Conservation (phyloP, 2,329 filamentous ascomycete genomes). For the Penicillium griseofulvum region DNA sequence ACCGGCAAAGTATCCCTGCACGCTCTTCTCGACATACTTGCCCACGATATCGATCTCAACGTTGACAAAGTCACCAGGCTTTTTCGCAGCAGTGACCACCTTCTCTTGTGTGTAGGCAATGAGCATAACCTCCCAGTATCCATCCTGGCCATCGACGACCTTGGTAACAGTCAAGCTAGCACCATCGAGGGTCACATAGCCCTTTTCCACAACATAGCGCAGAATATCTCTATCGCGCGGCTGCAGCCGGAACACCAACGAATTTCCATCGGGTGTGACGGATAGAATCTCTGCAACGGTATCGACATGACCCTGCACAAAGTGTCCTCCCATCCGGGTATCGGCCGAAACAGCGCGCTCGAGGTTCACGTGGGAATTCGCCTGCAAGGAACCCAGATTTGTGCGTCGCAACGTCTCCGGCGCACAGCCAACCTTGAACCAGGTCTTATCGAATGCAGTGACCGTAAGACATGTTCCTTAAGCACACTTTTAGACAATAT, state of each 20-base stretch:
- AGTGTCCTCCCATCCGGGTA: constrained; percentile 96
- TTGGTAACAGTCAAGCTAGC: constrained; percentile 89
- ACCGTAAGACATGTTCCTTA: constrained; percentile 83
- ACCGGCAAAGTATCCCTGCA: constrained; percentile 69
- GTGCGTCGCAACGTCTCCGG: constrained; percentile 95
- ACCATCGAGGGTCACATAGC: constrained; percentile 89
- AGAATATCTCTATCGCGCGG: constrained; percentile 69
- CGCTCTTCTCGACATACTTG: constrained; percentile 69
- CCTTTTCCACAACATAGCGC: constrained; percentile 92
- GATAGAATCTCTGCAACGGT: constrained; percentile 74
- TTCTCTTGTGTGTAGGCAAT: constrained; percentile 95
- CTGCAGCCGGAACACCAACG: constrained; percentile 78
- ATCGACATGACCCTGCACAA: constrained; percentile 97
- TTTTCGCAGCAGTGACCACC: constrained; percentile 77
- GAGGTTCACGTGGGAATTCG: constrained; percentile 75
- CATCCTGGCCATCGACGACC: constrained; percentile 74
- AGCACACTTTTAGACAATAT: neutral
- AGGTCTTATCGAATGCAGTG: constrained; percentile 61
- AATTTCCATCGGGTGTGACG: constrained; percentile 80
- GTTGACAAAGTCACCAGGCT: constrained; percentile 77
- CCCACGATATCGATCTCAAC: constrained; percentile 87
- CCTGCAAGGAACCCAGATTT: constrained; percentile 74
- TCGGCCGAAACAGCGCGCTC: constrained; percentile 88
- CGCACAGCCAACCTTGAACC: constrained; percentile 89
- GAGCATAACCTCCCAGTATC: constrained; percentile 94